Percentiles rank a stretch among this genome's conserved stretches.
phyloP scores from a whole-genome alignment of 1,284 basidiomycete species.

The Ganoderma sinense region DNA sequence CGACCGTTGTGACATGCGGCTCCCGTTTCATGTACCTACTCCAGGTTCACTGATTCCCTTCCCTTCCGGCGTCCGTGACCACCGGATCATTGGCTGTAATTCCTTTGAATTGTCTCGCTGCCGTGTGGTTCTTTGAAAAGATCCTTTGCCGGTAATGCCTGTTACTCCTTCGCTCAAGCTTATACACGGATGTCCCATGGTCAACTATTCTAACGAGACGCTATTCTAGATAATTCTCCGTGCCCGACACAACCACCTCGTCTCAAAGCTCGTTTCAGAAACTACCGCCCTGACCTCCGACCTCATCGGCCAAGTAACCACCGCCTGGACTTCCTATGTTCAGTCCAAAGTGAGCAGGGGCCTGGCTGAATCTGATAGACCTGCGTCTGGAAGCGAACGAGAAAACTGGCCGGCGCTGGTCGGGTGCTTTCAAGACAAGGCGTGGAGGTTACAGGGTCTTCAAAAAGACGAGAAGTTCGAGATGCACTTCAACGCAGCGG shows the following conservation, averaged over 20 bases:
- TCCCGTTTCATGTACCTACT: neutral
- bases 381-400: constrained; percentile 56
- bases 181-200: neutral
- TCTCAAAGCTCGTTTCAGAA: constrained; percentile 69
- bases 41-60: neutral
- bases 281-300: constrained; percentile 64
- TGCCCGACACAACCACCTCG: constrained; percentile 86
- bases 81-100: too few species aligned
- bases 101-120: neutral
- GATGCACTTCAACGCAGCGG: constrained; percentile 84
- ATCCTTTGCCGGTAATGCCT: neutral
- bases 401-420: constrained; percentile 61
- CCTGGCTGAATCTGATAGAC: constrained; percentile 56
- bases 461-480: constrained; percentile 90
- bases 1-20: neutral
- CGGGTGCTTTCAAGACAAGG: constrained; percentile 55
- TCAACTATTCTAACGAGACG: constrained; percentile 12
- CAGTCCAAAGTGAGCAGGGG: constrained; percentile 66
- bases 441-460: constrained; percentile 77
- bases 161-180: neutral
- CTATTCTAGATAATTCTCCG: constrained; percentile 83
- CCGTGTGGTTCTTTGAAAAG: neutral
- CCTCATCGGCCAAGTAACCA: constrained; percentile 65
- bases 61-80: too few species aligned
- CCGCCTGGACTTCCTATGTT: constrained; percentile 74